Evolutionary conservation across 352 stramenopile species (phyloP).

Genomic region (Phytopythium mirpurense): DNA sequence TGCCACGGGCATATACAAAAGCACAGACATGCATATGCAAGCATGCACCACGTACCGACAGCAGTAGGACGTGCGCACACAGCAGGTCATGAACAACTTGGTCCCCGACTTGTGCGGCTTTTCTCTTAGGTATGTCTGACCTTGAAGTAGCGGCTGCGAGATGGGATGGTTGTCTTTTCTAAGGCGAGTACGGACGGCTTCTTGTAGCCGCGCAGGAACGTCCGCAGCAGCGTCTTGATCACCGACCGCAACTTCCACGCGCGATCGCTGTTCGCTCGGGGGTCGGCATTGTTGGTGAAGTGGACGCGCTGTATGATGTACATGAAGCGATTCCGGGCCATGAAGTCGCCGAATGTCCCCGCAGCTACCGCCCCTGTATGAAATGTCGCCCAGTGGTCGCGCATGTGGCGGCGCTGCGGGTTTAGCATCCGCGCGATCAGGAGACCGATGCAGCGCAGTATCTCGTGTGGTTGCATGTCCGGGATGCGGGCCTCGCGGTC

Average conservation of each 20-base stretch:
- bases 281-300: conserved; percentile 13
- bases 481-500: too few species aligned
- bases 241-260: conserved; percentile 17
- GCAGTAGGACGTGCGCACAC: conserved; percentile 12
- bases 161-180: conserved; percentile 11
- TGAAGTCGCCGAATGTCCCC: too few species aligned
- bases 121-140: conserved; percentile 11
- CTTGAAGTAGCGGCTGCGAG: too few species aligned
- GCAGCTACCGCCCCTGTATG: too few species aligned
- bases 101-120: conserved; percentile 12
- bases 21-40: too few species aligned
- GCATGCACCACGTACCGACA: conserved; percentile 10
- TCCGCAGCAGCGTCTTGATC: conserved; percentile 9
- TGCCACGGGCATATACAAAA: too few species aligned
- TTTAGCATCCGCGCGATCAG: too few species aligned
- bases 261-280: not conserved
- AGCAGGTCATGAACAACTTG: conserved; percentile 14
- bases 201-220: conserved; percentile 9
- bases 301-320: conserved; percentile 11
- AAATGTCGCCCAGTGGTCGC: too few species aligned
- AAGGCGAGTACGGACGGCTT: conserved; percentile 10
- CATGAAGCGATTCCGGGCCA: conserved; percentile 10
- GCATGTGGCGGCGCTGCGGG: too few species aligned
- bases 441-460: too few species aligned
- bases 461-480: too few species aligned